Conservation (phyloP, 2,329 filamentous ascomycete species). For the Sodiomyces alkalinus region DNA sequence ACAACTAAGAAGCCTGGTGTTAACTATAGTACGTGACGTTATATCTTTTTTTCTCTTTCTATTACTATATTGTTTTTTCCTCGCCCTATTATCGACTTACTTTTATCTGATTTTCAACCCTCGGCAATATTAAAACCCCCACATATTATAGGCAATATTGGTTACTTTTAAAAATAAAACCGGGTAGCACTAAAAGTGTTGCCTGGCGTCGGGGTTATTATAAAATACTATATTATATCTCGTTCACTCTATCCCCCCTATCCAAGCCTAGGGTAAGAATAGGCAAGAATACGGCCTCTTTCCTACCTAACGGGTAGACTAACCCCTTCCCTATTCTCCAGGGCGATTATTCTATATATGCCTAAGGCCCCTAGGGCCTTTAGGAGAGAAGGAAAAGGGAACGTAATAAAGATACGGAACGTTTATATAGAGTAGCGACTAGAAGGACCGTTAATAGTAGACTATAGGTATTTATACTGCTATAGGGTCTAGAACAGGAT, state of each 20-base stretch:
- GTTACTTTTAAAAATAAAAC: too few species aligned
- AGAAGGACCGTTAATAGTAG: slow-evolving; percentile 20
- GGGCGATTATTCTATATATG: slow-evolving; percentile 51
- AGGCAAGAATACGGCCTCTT: neutral
- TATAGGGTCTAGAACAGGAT: too few species aligned
- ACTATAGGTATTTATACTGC: too few species aligned
- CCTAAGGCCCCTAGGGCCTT: slow-evolving; percentile 62
- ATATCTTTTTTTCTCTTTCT: neutral
- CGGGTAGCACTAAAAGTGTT: too few species aligned
- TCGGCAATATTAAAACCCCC: too few species aligned
- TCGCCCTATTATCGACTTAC: neutral
- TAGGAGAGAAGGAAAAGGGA: slow-evolving; percentile 67
- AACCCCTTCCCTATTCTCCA: slow-evolving; percentile 13
- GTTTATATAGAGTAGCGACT: slow-evolving; percentile 58
- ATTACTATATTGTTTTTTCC: neutral
- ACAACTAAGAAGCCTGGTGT: slow-evolving; percentile 83
- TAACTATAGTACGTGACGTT: slow-evolving; percentile 47
- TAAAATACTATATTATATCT: too few species aligned
- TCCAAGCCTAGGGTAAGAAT: neutral
- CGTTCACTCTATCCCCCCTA: too few species aligned
- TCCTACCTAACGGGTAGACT: slow-evolving; percentile 4
- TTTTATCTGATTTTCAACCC: neutral
- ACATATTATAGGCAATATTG: too few species aligned
- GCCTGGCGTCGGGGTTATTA: too few species aligned
- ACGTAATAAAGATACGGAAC: slow-evolving; percentile 81